Evolutionary conservation across 176 grass and related monocot genomes (phyloP).

Genomic region (Cocos nucifera): DNA sequence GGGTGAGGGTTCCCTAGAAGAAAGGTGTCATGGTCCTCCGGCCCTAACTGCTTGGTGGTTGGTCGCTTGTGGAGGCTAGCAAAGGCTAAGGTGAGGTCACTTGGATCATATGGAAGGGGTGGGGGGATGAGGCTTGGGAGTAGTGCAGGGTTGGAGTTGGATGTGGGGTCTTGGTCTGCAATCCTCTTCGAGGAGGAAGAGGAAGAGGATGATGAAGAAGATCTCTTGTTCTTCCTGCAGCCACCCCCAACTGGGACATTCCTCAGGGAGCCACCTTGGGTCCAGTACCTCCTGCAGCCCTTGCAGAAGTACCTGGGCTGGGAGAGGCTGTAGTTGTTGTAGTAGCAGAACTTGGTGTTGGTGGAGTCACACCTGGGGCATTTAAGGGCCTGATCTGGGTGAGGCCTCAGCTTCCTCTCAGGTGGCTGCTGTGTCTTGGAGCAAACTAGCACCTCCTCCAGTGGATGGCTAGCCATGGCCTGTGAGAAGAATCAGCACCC

Average conservation of each 20-base stretch:
- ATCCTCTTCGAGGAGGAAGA: neutral
- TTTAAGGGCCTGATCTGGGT: constrained; percentile 24
- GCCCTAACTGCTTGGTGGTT: neutral
- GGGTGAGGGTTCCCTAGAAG: neutral
- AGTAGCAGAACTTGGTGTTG: constrained; percentile 78
- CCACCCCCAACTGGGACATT: constrained; percentile 27
- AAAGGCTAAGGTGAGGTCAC: constrained; percentile 15
- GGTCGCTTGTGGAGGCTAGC: constrained; percentile 2
- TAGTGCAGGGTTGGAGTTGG: constrained; percentile 10
- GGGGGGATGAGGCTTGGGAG: constrained; percentile 2
- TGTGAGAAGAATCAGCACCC: neutral
- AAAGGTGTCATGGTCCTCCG: neutral
- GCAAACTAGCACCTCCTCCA: neutral
- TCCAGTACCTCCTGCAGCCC: constrained; percentile 42
- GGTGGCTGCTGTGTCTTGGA: constrained; percentile 18
- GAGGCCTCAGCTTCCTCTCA: constrained; percentile 29
- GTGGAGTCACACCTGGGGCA: constrained; percentile 50
- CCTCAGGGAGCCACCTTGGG: constrained; percentile 28
- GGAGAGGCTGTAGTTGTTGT: constrained; percentile 54
- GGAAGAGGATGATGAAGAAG: neutral
- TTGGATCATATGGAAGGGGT: constrained; percentile 2
- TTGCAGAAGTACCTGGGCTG: constrained; percentile 58
- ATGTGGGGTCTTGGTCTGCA: constrained; percentile 5
- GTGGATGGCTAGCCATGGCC: constrained; percentile 1
- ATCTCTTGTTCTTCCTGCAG: constrained; percentile 28